A percentile compares a stretch with the other conserved stretches of the same genome.
These are phyloP conservation scores for Protea cynaroides DNA, from an alignment of 164 flowering plant species.

Conservation along the genomic window DNA sequence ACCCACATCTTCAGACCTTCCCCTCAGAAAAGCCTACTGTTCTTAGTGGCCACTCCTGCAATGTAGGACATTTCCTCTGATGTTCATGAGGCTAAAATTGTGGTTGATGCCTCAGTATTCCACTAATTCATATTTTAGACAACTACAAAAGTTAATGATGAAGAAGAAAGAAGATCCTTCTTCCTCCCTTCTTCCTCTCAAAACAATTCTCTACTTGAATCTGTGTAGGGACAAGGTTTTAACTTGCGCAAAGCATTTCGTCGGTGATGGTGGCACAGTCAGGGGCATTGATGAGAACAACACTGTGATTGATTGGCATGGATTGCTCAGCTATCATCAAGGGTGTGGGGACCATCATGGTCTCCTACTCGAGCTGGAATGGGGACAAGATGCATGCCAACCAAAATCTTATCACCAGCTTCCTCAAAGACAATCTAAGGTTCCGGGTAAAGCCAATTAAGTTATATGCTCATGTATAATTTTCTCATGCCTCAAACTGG, in stretches of 20 bases:
- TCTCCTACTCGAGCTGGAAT: constrained; percentile 34
- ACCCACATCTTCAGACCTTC: neutral
- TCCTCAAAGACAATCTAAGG: constrained; percentile 23
- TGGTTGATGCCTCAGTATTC: neutral
- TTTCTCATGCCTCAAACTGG: neutral
- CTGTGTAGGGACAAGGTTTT: constrained; percentile 26
- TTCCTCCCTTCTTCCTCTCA: too few species aligned
- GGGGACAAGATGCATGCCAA: constrained; percentile 29
- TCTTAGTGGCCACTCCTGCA: too few species aligned
- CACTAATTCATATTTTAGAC: neutral
- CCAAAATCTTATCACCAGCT: constrained; percentile 20
- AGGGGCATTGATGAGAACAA: constrained; percentile 37
- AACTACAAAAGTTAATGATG: too few species aligned
- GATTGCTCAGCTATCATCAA: constrained; percentile 18
- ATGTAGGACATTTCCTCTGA: too few species aligned
- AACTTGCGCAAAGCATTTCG: constrained; percentile 42
- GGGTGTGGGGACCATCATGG: constrained; percentile 37
- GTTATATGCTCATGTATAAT: neutral
- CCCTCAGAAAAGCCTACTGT: neutral
- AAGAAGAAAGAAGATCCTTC: too few species aligned
- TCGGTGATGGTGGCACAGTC: constrained; percentile 43
- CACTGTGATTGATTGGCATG: constrained; percentile 20
- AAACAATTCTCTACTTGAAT: too few species aligned
- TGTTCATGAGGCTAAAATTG: too few species aligned
- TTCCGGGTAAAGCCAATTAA: constrained; percentile 14